A percentile compares a stretch with the other conserved stretches of the same genome.
These are phyloP conservation scores for Ophiostoma pallidulum DNA, from an alignment of 2,329 filamentous ascomycete genomes.

Conservation along the genomic window DNA sequence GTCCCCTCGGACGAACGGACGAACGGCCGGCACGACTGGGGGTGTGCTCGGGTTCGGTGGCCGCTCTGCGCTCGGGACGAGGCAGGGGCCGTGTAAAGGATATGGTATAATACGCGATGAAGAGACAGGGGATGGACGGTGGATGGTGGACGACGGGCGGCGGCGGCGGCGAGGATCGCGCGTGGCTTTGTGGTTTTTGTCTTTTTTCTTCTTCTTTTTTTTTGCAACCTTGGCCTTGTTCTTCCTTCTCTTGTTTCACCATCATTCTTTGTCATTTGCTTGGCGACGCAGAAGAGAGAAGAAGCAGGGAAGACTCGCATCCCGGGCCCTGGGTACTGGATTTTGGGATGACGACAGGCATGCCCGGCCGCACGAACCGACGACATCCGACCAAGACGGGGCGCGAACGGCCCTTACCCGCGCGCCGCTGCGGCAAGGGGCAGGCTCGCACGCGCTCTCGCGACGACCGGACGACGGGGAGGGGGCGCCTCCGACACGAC, in stretches of 20 bases:
- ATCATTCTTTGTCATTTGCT: neutral
- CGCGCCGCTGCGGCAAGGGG: too few relatives aligned
- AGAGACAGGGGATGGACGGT: neutral
- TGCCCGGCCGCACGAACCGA: neutral
- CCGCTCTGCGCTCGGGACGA: constrained; percentile 1
- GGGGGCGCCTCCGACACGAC: neutral
- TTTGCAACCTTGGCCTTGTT: constrained; percentile 1
- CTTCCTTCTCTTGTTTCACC: neutral
- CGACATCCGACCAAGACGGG: neutral
- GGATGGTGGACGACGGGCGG: neutral
- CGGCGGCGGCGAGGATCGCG: neutral
- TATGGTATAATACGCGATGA: constrained; percentile 6
- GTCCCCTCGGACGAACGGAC: neutral
- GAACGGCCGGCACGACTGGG: too few relatives aligned
- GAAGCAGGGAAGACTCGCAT: constrained; percentile 7
- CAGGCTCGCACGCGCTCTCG: too few relatives aligned
- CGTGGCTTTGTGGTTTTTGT: constrained; percentile 2
- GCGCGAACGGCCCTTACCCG: neutral
- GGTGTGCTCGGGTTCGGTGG: too few relatives aligned
- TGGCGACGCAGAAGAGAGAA: neutral
- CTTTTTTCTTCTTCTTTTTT: neutral
- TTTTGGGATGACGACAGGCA: neutral
- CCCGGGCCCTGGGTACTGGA: constrained; percentile 5
- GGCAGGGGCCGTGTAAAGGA: constrained; percentile 3
- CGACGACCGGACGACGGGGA: neutral